These are phyloP conservation scores for Microcyclosporella mali DNA, from an alignment of 2,329 filamentous ascomycete genomes.

Conservation along the genomic window DNA sequence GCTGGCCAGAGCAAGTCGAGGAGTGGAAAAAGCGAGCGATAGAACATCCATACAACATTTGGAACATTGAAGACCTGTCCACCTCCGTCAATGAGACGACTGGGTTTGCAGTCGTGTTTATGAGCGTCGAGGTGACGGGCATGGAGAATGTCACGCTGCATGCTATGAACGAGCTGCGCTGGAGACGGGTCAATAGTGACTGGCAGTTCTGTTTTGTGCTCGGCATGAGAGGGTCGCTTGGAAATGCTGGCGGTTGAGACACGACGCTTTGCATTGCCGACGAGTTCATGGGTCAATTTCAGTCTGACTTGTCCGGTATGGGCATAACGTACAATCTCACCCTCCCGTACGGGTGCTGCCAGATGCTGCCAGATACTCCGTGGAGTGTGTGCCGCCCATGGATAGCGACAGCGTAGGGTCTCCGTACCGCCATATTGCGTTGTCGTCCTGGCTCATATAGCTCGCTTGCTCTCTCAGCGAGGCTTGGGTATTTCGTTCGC, in stretches of 20 bases:
- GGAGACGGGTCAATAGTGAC: not conserved
- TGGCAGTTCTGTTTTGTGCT: constrained; percentile 2
- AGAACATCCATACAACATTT: constrained; percentile 1
- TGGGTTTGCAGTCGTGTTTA: constrained; percentile 1
- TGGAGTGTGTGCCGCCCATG: no score
- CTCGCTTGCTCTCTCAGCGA: no score
- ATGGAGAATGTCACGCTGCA: constrained; percentile 1
- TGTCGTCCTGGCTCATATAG: no score
- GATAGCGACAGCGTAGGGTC: no score
- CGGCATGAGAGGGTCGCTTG: constrained; percentile 1
- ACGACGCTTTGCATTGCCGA: no score
- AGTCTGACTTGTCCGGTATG: no score
- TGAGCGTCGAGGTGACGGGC: constrained; percentile 1
- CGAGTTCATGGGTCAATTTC: no score
- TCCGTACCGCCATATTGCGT: no score
- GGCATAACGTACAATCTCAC: no score
- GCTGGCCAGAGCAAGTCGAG: constrained; percentile 1
- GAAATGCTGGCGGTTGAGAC: constrained; percentile 1
- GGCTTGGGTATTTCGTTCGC: no score
- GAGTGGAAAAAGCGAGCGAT: not conserved
- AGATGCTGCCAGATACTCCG: no score
- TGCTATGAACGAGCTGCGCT: constrained; percentile 5
- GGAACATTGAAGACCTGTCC: not conserved
- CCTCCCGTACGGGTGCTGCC: no score
- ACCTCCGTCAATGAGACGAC: not conserved